Percentiles rank a stretch among this genome's conserved stretches.
These are phyloP conservation scores for Kuraishia borneana DNA, from an alignment of 805 yeast genomes.

Conservation along the genomic window DNA sequence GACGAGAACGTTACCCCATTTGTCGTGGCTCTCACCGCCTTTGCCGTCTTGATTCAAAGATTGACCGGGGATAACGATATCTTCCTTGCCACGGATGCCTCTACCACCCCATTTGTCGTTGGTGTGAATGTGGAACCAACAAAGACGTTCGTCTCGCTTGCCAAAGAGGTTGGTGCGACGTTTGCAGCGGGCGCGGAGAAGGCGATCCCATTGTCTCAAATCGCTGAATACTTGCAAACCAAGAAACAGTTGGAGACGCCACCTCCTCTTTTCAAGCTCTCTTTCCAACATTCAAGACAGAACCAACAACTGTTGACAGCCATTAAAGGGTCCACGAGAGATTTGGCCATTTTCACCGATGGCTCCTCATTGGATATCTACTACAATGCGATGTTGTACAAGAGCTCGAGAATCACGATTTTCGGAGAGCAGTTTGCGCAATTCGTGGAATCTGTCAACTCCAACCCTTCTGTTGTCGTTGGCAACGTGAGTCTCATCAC, in stretches of 20 bases:
- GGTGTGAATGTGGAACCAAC: slow-evolving; percentile 50
- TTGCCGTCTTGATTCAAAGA: slow-evolving; percentile 62
- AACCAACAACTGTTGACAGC: slow-evolving; percentile 32
- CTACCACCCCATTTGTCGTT: slow-evolving; percentile 41
- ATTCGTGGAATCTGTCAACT: slow-evolving; percentile 28
- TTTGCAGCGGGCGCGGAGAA: slow-evolving; percentile 21
- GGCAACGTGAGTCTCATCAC: slow-evolving; percentile 65
- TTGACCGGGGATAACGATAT: slow-evolving; percentile 93
- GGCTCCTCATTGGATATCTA: slow-evolving; percentile 29
- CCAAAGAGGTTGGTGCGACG: slow-evolving; percentile 29
- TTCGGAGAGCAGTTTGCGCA: slow-evolving; percentile 64
- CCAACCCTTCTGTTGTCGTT: slow-evolving; percentile 28
- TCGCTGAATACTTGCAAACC: slow-evolving; percentile 39
- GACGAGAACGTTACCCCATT: slow-evolving; percentile 24
- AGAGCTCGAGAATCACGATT: slow-evolving; percentile 53
- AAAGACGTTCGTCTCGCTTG: slow-evolving; percentile 41
- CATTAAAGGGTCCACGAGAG: slow-evolving; percentile 47
- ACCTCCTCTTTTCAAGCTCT: slow-evolving; percentile 54
- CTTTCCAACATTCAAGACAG: slow-evolving; percentile 36
- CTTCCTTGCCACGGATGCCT: slow-evolving; percentile 60
- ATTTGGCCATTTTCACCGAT: slow-evolving; percentile 43
- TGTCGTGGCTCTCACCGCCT: slow-evolving; percentile 48
- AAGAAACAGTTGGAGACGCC: slow-evolving; percentile 38
- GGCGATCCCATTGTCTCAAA: slow-evolving; percentile 35
- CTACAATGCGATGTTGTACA: slow-evolving; percentile 72